Evolutionary conservation across 1,284 basidiomycete species (phyloP), one percentile per base, ranked within the genome.

Genomic region (Vanrija pseudolonga): DNA sequence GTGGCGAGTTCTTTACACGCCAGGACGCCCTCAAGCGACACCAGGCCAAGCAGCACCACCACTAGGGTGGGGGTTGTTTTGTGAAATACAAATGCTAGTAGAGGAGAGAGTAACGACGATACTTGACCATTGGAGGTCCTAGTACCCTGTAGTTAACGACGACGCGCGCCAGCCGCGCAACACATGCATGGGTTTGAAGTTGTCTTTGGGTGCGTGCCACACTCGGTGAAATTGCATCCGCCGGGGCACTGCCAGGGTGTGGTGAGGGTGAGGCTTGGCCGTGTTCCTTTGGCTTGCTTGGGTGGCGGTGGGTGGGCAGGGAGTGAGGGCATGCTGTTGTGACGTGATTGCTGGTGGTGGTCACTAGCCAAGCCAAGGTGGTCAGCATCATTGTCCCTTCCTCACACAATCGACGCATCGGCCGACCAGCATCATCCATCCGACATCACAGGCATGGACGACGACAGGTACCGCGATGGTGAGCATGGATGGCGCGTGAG

Each of bases 1-100:
- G 72, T 48, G 66, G 67, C 6, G 72, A 74, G 60, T 69, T 63
- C 56, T 74, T 74, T 53, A 74, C 72, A 2, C 52, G 69, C 67
- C 70, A 71, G 66, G 73, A 74, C 59, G 73, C 73, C 6, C 53
- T 74, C 19, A 74, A 74, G 56, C 56, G 73, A 46, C 73, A 74
- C 60, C 68, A 71, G 55, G 63, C 64, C n/a, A 74, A 74, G 56
- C 71, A 74, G 54, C 64, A 69, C 54, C 67, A 68, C 47, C 51
- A 48, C 17, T 47, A 40, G 32, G 32, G 32, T 2, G 32, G 32
- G 12, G 9, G 32, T 15, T 32, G 8, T 32, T 32, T 18, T 40
- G 39, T 32, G 32, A 32, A 9, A 32, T 14, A 32, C 32, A 32
- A 14, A 32, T 32, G 32, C 32, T 15, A 32, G 32, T 32, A 32